These are phyloP conservation scores for Ophiostoma tasmaniense DNA, from an alignment of 2,329 filamentous ascomycete species.

Conservation along the genomic window DNA sequence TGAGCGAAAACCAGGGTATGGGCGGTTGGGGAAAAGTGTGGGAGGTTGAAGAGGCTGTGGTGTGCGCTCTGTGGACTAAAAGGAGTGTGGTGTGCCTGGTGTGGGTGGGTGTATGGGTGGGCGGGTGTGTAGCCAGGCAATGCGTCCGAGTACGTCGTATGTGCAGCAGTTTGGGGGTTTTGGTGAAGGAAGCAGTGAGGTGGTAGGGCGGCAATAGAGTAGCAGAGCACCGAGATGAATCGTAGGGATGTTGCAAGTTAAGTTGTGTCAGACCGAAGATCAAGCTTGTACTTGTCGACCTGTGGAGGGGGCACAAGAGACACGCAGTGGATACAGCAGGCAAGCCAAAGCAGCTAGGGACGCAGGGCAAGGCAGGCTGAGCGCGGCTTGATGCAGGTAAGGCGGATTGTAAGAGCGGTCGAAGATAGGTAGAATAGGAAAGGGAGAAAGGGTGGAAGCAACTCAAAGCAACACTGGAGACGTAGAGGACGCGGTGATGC, in stretches of 20 bases:
- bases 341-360: conserved; percentile 3
- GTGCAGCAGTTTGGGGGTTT: conserved; percentile 10
- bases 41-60: conserved; percentile 4
- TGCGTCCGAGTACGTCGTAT: conserved; percentile 2
- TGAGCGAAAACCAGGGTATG: conserved; percentile 11
- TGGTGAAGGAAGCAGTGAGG: conserved; percentile 2
- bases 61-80: background rate
- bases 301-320: conserved; percentile 7
- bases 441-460: background rate
- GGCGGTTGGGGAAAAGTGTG: background rate
- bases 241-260: conserved; percentile 3
- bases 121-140: background rate
- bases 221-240: conserved; percentile 8
- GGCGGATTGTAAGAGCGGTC: conserved; percentile 10
- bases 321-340: background rate
- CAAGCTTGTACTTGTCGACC: background rate
- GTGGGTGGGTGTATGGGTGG: background rate
- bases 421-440: conserved; percentile 7
- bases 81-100: background rate
- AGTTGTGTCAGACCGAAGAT: conserved; percentile 14
- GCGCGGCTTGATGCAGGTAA: conserved; percentile 10
- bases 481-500: background rate
- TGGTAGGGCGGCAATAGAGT: background rate
- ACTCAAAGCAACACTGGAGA: background rate
- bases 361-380: conserved; percentile 13